Evolutionary conservation across 2,329 filamentous ascomycete genomes (phyloP), one percentile per base, ranked within the genome.

Genomic region (Cladosporium sp.): DNA sequence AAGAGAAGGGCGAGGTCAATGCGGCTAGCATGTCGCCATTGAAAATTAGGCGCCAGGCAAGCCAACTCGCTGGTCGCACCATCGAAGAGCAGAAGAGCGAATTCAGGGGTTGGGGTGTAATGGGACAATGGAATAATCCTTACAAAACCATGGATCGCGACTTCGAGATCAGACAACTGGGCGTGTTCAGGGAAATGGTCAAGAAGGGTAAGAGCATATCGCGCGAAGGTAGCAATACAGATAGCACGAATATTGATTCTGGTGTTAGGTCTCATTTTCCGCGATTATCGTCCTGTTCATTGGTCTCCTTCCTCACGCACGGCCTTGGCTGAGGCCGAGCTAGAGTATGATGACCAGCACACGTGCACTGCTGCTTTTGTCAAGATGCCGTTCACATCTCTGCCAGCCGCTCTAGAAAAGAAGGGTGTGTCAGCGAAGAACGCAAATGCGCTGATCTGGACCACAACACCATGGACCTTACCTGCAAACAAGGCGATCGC

Each of bases 391-490:
- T 78, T 97, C 25, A 71, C 72, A 0, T 66, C 73, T 9, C 57
- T 84, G 12, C 76, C 80, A 0, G 68, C 74, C 7, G 68, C 74
- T 22, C 64, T 86, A 8, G 55, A 61, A 24, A 51, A 61, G 0
- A 64, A 71, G 2, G 62, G 69, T 24, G 65, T 78, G 3, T 70
- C 82, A 20, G 63, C 73, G 5, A 78, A 79, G 3, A 75, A 78
- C 4, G 69, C 97, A 10, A 88, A 82, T 70, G 90, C 89, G n/a
- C 81, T 94, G n/a, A 90, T 97, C 52, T 99, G 94, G 94, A 99
- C 94, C 1, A 99, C 94, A 0, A 99, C 94, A 0, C 94, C 94
- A 0, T 99, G 94, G 94, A 99, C 94, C 0, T 78, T 99, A 4
- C 93, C 94, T 0, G 92, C 93, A 1, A 99, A 99, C 71, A 85